phyloP scores from a whole-genome alignment of 1,139 yeast species.

The Sugiyamaella castrensis region DNA sequence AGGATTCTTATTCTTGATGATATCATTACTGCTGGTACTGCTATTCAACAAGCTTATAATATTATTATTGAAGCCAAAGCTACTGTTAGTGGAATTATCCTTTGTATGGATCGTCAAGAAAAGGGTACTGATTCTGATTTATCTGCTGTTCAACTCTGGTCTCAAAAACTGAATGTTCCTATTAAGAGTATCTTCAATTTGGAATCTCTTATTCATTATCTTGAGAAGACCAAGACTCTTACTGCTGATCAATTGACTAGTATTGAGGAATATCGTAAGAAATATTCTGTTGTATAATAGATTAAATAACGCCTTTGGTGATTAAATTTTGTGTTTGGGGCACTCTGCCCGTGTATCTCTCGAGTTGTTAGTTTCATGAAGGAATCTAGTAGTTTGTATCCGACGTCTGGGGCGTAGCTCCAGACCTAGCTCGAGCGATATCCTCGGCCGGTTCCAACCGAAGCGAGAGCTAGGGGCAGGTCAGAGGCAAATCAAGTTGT shows the following conservation, averaged over 20 bases:
- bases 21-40: slow-evolving; percentile 98
- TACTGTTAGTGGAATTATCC: slow-evolving; percentile 73
- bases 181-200: slow-evolving; percentile 78
- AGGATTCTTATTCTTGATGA: slow-evolving; percentile 85
- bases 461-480: no score
- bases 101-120: slow-evolving; percentile 95
- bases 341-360: no score
- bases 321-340: no score
- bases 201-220: slow-evolving; percentile 65
- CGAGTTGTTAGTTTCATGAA: no score
- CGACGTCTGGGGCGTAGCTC: no score
- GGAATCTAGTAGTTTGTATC: no score
- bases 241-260: slow-evolving; percentile 39
- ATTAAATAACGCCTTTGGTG: no score
- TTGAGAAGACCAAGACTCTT: slow-evolving; percentile 46
- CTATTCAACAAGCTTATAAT: slow-evolving; percentile 88
- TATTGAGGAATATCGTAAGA: slow-evolving; percentile 36
- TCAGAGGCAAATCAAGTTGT: no score
- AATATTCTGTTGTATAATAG: slow-evolving; percentile 28
- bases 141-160: slow-evolving; percentile 81
- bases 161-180: slow-evolving; percentile 71
- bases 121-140: slow-evolving; percentile 62
- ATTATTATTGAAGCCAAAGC: slow-evolving; percentile 74
- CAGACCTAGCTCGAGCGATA: no score
- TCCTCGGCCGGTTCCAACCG: no score